A percentile compares a stretch with the other conserved stretches of the same genome.
These are phyloP conservation scores for Aspergillus flavus DNA, from an alignment of 2,329 filamentous ascomycete genomes.

Conservation along the genomic window DNA sequence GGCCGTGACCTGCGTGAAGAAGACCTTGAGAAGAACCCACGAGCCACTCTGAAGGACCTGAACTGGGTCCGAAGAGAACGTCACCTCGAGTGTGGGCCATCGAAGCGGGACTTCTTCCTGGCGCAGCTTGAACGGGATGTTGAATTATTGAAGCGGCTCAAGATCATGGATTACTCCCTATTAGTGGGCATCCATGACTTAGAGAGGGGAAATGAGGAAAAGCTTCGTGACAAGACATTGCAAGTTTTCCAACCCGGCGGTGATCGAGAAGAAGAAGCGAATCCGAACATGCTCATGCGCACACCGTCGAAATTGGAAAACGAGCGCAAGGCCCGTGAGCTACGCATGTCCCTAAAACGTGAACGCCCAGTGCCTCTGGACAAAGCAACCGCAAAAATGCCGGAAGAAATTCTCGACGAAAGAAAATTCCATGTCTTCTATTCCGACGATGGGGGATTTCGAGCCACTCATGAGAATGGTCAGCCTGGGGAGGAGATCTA, in stretches of 20 bases:
- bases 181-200: conserved; percentile 93
- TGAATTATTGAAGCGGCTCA: conserved; percentile 77
- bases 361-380: conserved; percentile 94
- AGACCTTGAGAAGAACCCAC: conserved; percentile 81
- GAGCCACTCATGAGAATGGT: conserved; percentile 89
- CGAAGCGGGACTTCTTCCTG: conserved; percentile 85
- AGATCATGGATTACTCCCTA: conserved; percentile 99
- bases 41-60: conserved; percentile 91
- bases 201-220: conserved; percentile 89
- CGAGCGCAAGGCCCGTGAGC: conserved; percentile 83
- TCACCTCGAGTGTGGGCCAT: conserved; percentile 82
- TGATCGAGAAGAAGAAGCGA: conserved; percentile 64
- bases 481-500: conserved; percentile 87
- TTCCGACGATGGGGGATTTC: conserved; percentile 88
- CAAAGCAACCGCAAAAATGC: conserved; percentile 80
- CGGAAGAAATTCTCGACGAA: conserved; percentile 79
- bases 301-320: conserved; percentile 94
- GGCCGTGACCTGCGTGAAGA: conserved; percentile 91
- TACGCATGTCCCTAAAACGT: conserved; percentile 87
- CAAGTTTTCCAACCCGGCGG: conserved; percentile 92
- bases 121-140: conserved; percentile 89
- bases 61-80: conserved; percentile 91
- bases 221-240: conserved; percentile 83
- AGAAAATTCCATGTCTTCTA: conserved; percentile 84
- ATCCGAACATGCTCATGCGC: conserved; percentile 71